These are phyloP conservation scores for Arthrobotrys megalospora DNA, from an alignment of 2,329 filamentous ascomycete species.

Conservation along the genomic window DNA sequence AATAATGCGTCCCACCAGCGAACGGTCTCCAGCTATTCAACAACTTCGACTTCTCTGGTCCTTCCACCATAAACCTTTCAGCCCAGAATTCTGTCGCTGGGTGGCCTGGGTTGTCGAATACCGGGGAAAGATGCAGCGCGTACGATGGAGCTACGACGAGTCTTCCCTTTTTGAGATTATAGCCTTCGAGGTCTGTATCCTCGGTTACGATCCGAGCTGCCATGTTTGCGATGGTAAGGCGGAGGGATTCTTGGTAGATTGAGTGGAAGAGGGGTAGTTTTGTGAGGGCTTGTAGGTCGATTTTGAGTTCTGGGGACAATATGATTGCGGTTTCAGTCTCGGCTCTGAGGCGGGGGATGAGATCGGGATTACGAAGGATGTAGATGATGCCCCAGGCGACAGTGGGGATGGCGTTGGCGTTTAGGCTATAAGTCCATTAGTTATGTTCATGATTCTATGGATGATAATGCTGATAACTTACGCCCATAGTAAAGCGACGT, in stretches of 20 bases:
- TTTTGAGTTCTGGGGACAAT: conserved; percentile 15
- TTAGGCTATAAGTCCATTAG: conserved; percentile 13
- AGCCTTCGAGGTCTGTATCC: conserved; percentile 40
- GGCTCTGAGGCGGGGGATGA: conserved; percentile 33
- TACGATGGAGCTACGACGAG: conserved; percentile 47
- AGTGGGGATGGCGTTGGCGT: conserved; percentile 32
- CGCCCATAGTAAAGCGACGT: conserved; percentile 41
- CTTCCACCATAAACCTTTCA: conserved; percentile 47
- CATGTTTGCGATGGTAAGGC: conserved; percentile 47
- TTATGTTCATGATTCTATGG: background rate
- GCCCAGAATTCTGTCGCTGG: conserved; percentile 50
- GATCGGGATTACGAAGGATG: conserved; percentile 37
- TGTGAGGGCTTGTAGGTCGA: conserved; percentile 30
- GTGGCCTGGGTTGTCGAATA: conserved; percentile 40
- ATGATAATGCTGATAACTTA: conserved; percentile 18
- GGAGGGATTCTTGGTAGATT: conserved; percentile 40
- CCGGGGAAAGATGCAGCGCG: conserved; percentile 34
- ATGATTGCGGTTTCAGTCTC: conserved; percentile 36
- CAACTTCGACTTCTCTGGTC: conserved; percentile 34
- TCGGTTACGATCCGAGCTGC: conserved; percentile 38
- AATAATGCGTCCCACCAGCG: conserved; percentile 44
- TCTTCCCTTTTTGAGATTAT: conserved; percentile 42
- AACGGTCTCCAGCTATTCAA: conserved; percentile 56
- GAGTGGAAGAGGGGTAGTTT: conserved; percentile 41
- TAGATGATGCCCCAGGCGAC: conserved; percentile 40